phyloP scores from a whole-genome alignment of 1,139 yeast species.

The Pneumocystis wakefieldiae region DNA sequence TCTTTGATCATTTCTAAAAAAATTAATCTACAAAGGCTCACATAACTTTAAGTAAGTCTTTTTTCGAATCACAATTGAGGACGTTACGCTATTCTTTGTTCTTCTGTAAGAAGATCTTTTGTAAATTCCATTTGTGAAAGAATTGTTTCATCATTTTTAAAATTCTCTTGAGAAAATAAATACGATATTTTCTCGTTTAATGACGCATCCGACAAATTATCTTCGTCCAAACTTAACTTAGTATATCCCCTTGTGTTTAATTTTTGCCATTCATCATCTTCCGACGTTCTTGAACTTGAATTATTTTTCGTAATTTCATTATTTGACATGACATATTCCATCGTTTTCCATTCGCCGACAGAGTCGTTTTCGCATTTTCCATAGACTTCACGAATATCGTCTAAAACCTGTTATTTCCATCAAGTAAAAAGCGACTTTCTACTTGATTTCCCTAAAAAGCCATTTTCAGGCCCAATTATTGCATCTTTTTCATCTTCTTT shows the following conservation, averaged over 20 bases:
- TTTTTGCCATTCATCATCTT: conserved; percentile 19
- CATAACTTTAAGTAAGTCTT: conserved; percentile 29
- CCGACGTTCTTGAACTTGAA: conserved; percentile 12
- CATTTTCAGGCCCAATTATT: too few relatives aligned
- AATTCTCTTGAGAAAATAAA: conserved; percentile 39
- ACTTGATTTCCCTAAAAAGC: neutral
- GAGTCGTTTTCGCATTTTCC: conserved; percentile 16
- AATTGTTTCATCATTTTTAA: conserved; percentile 26
- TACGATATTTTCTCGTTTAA: conserved; percentile 70
- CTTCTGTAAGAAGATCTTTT: conserved; percentile 61
- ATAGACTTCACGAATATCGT: neutral
- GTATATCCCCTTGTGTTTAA: conserved; percentile 54
- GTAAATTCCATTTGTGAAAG: conserved; percentile 63
- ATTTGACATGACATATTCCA: neutral
- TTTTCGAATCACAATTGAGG: neutral
- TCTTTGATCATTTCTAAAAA: conserved; percentile 71
- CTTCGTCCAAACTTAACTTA: conserved; percentile 79
- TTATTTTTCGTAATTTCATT: neutral
- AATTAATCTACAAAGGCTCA: conserved; percentile 65
- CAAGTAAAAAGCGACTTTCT: neutral
- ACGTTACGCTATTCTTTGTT: conserved; percentile 59
- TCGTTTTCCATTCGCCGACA: conserved; percentile 9
- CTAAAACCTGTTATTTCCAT: neutral
- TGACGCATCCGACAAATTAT: conserved; percentile 55
- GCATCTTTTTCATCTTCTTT: too few relatives aligned